These are phyloP conservation scores for Auricularia auricula-judae DNA, from an alignment of 768 basidiomycete genomes.

Conservation along the genomic window DNA sequence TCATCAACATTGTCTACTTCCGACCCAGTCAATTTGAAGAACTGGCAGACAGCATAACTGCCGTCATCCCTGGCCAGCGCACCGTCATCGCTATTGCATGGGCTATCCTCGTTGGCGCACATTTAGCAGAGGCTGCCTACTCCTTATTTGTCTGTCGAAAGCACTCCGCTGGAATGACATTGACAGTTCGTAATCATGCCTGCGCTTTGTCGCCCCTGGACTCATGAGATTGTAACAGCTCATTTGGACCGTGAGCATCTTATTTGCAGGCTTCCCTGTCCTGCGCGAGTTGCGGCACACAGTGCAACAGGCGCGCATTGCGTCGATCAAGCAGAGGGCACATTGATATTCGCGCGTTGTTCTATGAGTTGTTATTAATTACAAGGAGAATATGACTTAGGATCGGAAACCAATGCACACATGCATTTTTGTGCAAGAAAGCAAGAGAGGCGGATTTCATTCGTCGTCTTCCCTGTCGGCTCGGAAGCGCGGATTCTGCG, in stretches of 20 bases:
- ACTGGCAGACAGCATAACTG: neutral
- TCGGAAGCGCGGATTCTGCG: slow-evolving; percentile 14
- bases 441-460: neutral
- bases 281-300: neutral
- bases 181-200: neutral
- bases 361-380: too few relatives aligned
- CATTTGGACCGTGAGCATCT: neutral
- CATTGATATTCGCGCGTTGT: too few relatives aligned
- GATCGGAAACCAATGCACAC: too few relatives aligned
- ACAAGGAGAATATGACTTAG: too few relatives aligned
- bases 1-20: neutral
- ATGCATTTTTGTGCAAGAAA: too few relatives aligned
- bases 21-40: neutral
- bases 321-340: neutral
- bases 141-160: neutral
- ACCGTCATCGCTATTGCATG: neutral
- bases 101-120: neutral
- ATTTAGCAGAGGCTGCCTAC: neutral
- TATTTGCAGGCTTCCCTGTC: neutral
- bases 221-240: neutral
- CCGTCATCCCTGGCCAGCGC: neutral
- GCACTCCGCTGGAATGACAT: neutral
- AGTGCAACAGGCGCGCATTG: neutral
- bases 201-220: neutral
- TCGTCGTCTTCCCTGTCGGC: slow-evolving; percentile 13